Base-by-base conservation (phyloP, 441 rosid genomes). In the California macrophylla region DNA sequence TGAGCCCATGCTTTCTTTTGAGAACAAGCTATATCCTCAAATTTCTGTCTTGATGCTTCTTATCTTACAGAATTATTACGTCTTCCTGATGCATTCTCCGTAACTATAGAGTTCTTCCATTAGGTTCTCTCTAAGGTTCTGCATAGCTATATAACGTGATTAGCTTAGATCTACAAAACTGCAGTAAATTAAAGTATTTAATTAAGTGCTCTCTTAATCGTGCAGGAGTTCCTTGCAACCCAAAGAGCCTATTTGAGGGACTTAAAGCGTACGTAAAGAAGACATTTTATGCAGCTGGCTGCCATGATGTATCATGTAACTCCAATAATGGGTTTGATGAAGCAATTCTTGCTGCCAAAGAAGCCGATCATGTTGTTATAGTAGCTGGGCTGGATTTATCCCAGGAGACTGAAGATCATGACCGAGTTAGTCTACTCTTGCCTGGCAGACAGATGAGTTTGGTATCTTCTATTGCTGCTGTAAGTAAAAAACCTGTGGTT, bases 171-270 rank as follows among this genome's bases (percentile, higher is more conserved):
- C n/a, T n/a, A n/a, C n/a, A n/a, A n/a, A n/a, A n/a, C n/a, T n/a
- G n/a, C n/a, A n/a, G n/a, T n/a, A n/a, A n/a, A n/a, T n/a, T n/a
- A n/a, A n/a, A n/a, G n/a, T n/a, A n/a, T n/a, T 3, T 42, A 42
- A n/a, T 16, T 42, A 12, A 42, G 18, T 13, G 8, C 58, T 50
- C 58, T 30, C 18, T 67, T 75, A 4, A 64, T 29, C 54, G 58
- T 72, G 66, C 77, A 92, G 96, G 98, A 66, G 79, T 79, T 73
- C 84, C 93, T 13, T 93, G 98, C 79, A 76, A 79, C 16, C 89
- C 86, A 1, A 81, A 76, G 81, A 89, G 89, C 80, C 70, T 85
- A 58, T 79, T 78, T 15, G 80, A 79, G 21, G 94, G 83, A 78
- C 83, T 93, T 66, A 71, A 84, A 64, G 64, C 69, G 70, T 89